phyloP scores from a whole-genome alignment of 345 rosid genomes.

The Eucalyptus albens region DNA sequence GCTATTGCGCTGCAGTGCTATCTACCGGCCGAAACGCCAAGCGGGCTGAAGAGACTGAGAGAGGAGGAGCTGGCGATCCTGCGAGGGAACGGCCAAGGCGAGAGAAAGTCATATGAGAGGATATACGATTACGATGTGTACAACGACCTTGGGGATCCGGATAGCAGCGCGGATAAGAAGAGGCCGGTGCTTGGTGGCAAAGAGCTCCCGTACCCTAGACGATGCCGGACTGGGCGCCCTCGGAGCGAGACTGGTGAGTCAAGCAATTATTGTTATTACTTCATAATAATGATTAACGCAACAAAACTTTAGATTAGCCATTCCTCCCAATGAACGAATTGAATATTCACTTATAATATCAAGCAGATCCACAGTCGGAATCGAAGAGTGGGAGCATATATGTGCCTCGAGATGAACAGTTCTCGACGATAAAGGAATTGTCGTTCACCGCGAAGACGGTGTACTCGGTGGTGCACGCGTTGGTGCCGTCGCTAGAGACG shows the following conservation, averaged over 20 bases:
- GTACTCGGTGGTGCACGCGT: conserved; percentile 39
- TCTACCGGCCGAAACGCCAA: conserved; percentile 23
- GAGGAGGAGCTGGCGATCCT: conserved; percentile 8
- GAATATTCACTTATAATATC: background rate
- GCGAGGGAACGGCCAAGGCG: conserved; percentile 28
- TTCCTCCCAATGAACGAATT: background rate
- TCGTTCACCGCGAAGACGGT: conserved; percentile 51
- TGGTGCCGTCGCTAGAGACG: conserved; percentile 36
- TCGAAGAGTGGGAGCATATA: conserved; percentile 16
- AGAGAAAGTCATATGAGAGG: conserved; percentile 12
- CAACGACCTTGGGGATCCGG: conserved; percentile 24
- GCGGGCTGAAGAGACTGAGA: conserved; percentile 12
- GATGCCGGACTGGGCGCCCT: conserved; percentile 20
- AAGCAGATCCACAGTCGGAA: conserved; percentile 45
- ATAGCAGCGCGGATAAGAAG: background rate
- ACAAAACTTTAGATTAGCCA: background rate
- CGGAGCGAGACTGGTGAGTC: conserved; percentile 1
- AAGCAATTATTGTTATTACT: background rate
- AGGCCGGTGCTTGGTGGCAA: conserved; percentile 19
- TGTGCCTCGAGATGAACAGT: conserved; percentile 75
- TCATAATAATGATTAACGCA: background rate
- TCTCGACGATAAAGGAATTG: conserved; percentile 32
- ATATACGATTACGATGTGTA: conserved; percentile 30
- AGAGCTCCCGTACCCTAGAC: conserved; percentile 12
- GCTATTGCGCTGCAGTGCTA: conserved; percentile 13